phyloP scores from a whole-genome alignment of 495 filamentous ascomycete genomes.

The Tuber indicum region DNA sequence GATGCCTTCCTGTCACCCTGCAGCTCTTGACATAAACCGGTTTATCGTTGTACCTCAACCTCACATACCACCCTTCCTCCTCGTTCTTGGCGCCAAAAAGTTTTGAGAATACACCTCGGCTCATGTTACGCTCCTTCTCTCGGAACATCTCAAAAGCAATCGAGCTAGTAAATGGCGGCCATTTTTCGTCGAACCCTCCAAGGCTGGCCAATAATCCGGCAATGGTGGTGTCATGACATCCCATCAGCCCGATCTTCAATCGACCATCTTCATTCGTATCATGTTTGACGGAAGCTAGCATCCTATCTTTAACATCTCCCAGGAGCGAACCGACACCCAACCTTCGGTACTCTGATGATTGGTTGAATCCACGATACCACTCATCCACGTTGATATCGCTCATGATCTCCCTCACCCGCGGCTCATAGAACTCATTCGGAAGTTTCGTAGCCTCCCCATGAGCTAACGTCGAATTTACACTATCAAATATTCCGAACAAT shows the following conservation, averaged over 20 bases:
- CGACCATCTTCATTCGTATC: conserved; percentile 43
- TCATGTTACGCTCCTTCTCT: conserved; percentile 41
- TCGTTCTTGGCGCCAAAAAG: conserved; percentile 12
- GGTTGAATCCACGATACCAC: conserved; percentile 83
- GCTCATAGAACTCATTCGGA: conserved; percentile 81
- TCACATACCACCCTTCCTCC: conserved; percentile 73
- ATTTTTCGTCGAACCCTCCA: conserved; percentile 68
- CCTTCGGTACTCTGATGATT: conserved; percentile 74
- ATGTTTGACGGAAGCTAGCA: conserved; percentile 52
- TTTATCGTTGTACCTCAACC: conserved; percentile 85
- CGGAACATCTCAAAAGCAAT: conserved; percentile 86
- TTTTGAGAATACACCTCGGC: conserved; percentile 5
- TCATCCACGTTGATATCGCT: conserved; percentile 80
- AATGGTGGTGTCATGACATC: conserved; percentile 92
- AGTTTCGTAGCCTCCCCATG: conserved; percentile 74
- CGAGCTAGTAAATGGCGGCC: conserved; percentile 89
- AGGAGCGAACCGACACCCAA: conserved; percentile 79
- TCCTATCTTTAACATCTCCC: conserved; percentile 76
- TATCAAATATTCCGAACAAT: conserved; percentile 87
- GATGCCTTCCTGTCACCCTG: conserved; percentile 66
- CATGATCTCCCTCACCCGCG: conserved; percentile 60
- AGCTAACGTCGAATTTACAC: conserved; percentile 77
- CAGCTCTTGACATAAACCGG: conserved; percentile 78
- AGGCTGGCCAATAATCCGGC: conserved; percentile 70
- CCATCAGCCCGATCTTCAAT: conserved; percentile 68